Evolutionary conservation across 495 filamentous ascomycete genomes (phyloP).

Genomic region (Cercophora samala): DNA sequence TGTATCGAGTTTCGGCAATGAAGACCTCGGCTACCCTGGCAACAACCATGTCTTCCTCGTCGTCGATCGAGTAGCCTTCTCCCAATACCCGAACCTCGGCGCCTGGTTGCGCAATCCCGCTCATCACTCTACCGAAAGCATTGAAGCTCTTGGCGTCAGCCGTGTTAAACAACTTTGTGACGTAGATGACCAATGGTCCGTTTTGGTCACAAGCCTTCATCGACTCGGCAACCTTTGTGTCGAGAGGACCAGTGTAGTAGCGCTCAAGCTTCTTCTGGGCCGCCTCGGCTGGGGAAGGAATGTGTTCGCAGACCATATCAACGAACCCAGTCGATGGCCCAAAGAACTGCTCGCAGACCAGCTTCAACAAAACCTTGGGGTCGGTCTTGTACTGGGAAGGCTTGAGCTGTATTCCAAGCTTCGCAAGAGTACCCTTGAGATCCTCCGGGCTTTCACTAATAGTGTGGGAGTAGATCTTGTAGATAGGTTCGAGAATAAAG

Average conservation of each 20-base stretch:
- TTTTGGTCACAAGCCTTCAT: conserved; percentile 84
- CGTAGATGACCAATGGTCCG: conserved; percentile 82
- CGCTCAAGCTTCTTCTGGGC: conserved; percentile 70
- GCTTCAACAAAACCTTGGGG: conserved; percentile 79
- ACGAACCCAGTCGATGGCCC: conserved; percentile 83
- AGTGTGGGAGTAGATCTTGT: conserved; percentile 95
- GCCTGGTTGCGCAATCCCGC: conserved; percentile 79
- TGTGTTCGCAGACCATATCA: conserved; percentile 88
- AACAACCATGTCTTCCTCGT: conserved; percentile 94
- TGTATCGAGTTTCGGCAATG: conserved; percentile 93
- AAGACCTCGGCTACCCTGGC: conserved; percentile 87
- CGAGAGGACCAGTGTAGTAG: conserved; percentile 94
- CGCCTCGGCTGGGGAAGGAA: conserved; percentile 82
- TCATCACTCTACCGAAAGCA: conserved; percentile 89
- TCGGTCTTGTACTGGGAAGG: conserved; percentile 87
- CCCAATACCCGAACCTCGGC: conserved; percentile 87
- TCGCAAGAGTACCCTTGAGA: conserved; percentile 73
- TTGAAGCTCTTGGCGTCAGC: conserved; percentile 83
- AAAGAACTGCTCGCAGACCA: conserved; percentile 95
- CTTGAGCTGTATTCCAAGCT: conserved; percentile 80
- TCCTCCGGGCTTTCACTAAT: conserved; percentile 88
- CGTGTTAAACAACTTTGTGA: conserved; percentile 90
- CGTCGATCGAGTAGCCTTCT: conserved; percentile 92
- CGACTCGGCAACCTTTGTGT: conserved; percentile 74
- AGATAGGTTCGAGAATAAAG: conserved; percentile 93